These are phyloP conservation scores for Trichocladium uniseriatum DNA, from an alignment of 495 filamentous ascomycete genomes.

Conservation along the genomic window DNA sequence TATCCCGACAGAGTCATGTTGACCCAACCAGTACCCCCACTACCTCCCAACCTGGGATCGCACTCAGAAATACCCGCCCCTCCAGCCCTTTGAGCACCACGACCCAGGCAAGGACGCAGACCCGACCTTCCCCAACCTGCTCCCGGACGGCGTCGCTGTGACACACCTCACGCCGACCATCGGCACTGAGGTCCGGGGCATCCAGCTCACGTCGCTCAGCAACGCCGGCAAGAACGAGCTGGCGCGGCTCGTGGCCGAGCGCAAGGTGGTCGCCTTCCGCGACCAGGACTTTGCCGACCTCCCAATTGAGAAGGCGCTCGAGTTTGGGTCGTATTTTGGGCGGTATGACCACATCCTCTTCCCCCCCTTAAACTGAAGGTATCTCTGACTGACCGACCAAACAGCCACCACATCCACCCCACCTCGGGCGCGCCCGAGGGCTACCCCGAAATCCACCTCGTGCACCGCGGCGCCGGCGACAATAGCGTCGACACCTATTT, in stretches of 20 bases:
- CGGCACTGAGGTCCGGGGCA: conserved; percentile 65
- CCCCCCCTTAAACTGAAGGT: neutral
- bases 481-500: conserved; percentile 50
- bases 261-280: conserved; percentile 73
- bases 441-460: conserved; percentile 67
- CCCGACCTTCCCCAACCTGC: conserved; percentile 54
- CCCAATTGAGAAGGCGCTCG: conserved; percentile 57
- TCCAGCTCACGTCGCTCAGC: conserved; percentile 63
- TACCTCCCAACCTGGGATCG: conserved; percentile 70
- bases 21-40: conserved; percentile 50
- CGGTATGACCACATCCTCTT: conserved; percentile 23
- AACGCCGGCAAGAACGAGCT: conserved; percentile 68
- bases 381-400: neutral
- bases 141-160: conserved; percentile 39
- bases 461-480: conserved; percentile 62
- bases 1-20: neutral
- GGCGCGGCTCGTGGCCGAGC: conserved; percentile 65
- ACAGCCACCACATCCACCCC: conserved; percentile 66
- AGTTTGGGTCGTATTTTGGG: conserved; percentile 72
- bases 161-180: conserved; percentile 61
- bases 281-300: conserved; percentile 70
- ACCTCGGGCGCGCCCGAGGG: conserved; percentile 62
- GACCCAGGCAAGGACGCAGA: conserved; percentile 71
- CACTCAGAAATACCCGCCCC: conserved; percentile 50
- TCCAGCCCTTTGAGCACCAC: conserved; percentile 58